Evolutionary conservation across 202 grass and related monocot genomes (phyloP).

Genomic region (Setaria viridis): DNA sequence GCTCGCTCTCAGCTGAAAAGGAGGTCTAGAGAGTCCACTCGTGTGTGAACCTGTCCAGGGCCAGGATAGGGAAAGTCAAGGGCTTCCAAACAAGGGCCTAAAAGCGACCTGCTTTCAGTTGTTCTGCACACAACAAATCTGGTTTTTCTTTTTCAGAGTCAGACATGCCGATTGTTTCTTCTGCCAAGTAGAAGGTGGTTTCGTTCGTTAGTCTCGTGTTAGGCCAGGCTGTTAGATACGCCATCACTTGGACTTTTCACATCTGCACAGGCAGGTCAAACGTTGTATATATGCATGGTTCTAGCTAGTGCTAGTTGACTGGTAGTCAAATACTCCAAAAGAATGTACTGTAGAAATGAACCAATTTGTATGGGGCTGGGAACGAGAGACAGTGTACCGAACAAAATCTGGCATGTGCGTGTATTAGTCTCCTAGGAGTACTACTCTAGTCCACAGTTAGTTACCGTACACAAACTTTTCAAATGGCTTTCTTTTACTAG

Average conservation of each 20-base stretch:
- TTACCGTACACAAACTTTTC: conserved; percentile 42
- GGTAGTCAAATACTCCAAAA: conserved; percentile 28
- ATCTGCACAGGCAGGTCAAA: conserved; percentile 2
- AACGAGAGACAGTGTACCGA: conserved; percentile 42
- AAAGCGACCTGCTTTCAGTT: conserved; percentile 15
- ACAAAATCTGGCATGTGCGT: conserved; percentile 38
- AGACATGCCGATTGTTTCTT: background rate
- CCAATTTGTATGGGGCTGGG: background rate
- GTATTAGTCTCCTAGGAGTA: background rate
- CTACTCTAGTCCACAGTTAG: conserved; percentile 35
- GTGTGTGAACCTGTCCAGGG: background rate
- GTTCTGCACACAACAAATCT: background rate
- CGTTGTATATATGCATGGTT: background rate
- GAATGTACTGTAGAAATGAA: background rate
- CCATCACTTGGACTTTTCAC: conserved; percentile 26
- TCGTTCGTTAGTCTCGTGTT: conserved; percentile 40
- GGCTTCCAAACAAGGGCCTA: conserved; percentile 27
- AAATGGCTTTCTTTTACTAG: conserved; percentile 46
- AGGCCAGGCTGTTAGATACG: conserved; percentile 35
- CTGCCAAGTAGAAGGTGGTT: background rate
- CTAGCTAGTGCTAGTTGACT: background rate
- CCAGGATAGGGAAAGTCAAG: conserved; percentile 40
- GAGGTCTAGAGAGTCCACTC: background rate
- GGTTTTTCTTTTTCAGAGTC: background rate
- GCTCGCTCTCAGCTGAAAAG: background rate